Conservation (phyloP, 805 yeast species). For the Lipomyces mesembrius region DNA sequence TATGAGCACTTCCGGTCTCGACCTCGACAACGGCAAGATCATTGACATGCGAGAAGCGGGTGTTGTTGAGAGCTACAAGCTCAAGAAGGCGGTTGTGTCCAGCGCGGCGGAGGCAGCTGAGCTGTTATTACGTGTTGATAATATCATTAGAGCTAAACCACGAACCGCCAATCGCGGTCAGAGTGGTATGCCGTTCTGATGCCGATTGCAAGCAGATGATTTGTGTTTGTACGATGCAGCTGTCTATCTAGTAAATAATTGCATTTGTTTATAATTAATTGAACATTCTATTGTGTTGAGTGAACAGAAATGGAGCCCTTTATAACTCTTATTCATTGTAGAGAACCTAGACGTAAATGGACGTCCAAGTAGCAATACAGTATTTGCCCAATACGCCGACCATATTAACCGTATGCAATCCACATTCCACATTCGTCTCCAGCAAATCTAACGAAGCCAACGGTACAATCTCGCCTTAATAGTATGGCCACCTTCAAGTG, state of each 20-base stretch:
- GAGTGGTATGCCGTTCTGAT: constrained; percentile 2
- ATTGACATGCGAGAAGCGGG: constrained; percentile 96
- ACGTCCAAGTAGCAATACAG: background rate
- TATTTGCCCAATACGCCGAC: background rate
- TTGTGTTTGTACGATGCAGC: background rate
- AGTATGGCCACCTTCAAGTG: background rate
- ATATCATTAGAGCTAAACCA: constrained; percentile 95
- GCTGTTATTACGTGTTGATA: constrained; percentile 91
- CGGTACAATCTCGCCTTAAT: background rate
- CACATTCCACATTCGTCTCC: background rate
- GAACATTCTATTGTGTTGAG: background rate
- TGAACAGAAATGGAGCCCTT: background rate
- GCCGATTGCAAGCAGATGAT: background rate
- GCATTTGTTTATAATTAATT: background rate
- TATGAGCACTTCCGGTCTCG: constrained; percentile 87
- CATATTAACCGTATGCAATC: background rate
- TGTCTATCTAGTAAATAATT: background rate
- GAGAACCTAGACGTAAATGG: background rate
- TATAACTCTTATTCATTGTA: background rate
- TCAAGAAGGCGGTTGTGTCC: constrained; percentile 90
- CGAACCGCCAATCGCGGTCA: constrained; percentile 57
- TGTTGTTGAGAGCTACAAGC: constrained; percentile 87
- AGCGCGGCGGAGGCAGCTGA: constrained; percentile 99
- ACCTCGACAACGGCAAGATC: constrained; percentile 78
- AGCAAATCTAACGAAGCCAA: background rate